Conservation (phyloP, 2,329 filamentous ascomycete species). For the Fusarium compactum region DNA sequence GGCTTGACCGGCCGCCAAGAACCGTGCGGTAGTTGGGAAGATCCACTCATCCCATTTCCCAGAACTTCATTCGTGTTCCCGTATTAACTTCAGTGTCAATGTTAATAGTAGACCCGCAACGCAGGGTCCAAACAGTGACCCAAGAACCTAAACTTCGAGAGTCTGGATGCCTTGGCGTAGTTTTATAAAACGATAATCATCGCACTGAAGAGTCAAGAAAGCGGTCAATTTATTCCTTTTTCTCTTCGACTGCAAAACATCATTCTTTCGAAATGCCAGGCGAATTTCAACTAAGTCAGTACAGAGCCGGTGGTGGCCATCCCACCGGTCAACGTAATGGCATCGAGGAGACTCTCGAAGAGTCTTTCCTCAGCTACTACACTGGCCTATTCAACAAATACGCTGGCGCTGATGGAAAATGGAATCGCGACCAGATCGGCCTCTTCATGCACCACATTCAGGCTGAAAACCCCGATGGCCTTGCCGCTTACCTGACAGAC, state of each 20-base stretch:
- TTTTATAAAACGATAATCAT: not conserved
- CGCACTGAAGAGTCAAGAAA: not conserved
- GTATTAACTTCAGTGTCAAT: not conserved
- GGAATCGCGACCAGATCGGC: constrained; percentile 1
- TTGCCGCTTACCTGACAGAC: constrained; percentile 9
- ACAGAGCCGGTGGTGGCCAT: constrained; percentile 7
- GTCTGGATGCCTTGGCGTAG: not conserved
- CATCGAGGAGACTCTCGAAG: constrained; percentile 7
- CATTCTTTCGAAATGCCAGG: not conserved
- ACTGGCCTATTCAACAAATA: constrained; percentile 14
- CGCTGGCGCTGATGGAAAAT: not conserved
- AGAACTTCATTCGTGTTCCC: not conserved
- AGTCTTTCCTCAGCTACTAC: constrained; percentile 4
- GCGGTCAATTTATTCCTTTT: not conserved
- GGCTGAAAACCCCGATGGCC: constrained; percentile 5
- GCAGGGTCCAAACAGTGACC: not conserved
- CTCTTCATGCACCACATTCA: constrained; percentile 24
- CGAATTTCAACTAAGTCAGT: not conserved
- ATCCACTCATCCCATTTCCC: not conserved
- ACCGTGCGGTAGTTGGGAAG: not conserved
- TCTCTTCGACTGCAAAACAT: rapidly evolving
- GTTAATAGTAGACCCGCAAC: not conserved
- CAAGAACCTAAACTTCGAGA: not conserved
- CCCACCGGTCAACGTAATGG: constrained; percentile 8
- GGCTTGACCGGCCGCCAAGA: not conserved